Percentiles rank a stretch among this genome's conserved stretches.
Conservation (phyloP, 345 rosid species). For the Populus euphratica region DNA sequence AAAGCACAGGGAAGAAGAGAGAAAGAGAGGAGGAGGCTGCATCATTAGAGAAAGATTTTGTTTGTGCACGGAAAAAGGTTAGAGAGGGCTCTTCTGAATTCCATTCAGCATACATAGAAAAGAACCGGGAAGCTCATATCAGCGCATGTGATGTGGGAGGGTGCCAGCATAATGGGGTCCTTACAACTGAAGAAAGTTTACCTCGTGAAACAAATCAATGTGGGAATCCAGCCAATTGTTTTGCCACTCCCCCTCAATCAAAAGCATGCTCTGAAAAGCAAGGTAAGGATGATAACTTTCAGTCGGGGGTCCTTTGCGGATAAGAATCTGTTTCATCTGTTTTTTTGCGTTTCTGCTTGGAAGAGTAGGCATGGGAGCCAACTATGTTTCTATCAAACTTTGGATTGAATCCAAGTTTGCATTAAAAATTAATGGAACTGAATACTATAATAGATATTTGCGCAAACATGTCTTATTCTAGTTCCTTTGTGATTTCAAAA, state of each 20-base stretch:
- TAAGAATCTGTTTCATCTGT: not conserved
- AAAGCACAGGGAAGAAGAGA: constrained; percentile 30
- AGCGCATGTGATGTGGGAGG: not conserved
- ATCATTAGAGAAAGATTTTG: constrained; percentile 23
- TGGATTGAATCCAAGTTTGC: not conserved
- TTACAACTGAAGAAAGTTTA: constrained; percentile 4
- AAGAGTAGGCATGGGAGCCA: not conserved
- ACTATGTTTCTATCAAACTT: not conserved
- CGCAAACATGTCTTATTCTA: not conserved
- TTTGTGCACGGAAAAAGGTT: constrained; percentile 20
- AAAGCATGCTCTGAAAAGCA: constrained; percentile 22
- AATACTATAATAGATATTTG: no score
- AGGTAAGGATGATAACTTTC: constrained; percentile 21
- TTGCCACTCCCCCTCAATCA: constrained; percentile 11
- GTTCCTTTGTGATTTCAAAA: not conserved
- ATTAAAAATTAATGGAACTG: no score
- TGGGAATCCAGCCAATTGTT: constrained; percentile 10
- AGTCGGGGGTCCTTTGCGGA: not conserved
- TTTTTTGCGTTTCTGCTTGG: not conserved
- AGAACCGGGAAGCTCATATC: constrained; percentile 9
- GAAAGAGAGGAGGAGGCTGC: constrained; percentile 26
- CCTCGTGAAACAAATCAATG: not conserved
- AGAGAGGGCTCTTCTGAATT: constrained; percentile 17
- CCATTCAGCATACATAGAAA: constrained; percentile 10
- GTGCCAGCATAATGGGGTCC: not conserved